These are phyloP conservation scores for Serendipita sp. DNA, from an alignment of 768 basidiomycete species.

Conservation along the genomic window DNA sequence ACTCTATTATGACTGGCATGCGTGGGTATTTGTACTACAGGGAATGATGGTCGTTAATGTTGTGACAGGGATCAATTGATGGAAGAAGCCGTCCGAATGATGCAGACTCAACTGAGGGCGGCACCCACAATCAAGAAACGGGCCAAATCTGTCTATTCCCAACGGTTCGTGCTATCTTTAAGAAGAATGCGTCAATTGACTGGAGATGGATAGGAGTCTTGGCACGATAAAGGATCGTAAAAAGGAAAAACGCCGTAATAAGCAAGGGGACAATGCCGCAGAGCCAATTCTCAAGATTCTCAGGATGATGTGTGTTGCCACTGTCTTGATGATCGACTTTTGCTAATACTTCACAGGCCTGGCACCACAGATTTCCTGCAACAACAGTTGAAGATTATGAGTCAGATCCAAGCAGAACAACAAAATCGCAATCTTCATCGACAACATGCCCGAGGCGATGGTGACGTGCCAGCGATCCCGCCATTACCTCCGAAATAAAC, in stretches of 20 bases:
- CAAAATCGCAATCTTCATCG: neutral
- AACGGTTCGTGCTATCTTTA: slow-evolving; percentile 27
- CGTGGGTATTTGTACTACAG: slow-evolving; percentile 31
- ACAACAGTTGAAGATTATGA: slow-evolving; percentile 70
- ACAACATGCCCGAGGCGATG: neutral
- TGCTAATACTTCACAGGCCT: slow-evolving; percentile 29
- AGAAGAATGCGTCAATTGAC: neutral
- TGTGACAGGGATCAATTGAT: slow-evolving; percentile 53
- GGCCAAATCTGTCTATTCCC: slow-evolving; percentile 80
- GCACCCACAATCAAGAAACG: slow-evolving; percentile 69
- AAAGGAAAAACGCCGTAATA: slow-evolving; percentile 74
- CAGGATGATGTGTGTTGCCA: slow-evolving; percentile 64
- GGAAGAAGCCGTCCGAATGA: slow-evolving; percentile 92
- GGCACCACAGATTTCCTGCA: slow-evolving; percentile 74
- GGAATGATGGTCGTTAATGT: neutral
- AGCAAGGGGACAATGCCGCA: slow-evolving; percentile 44
- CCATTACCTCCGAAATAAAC: neutral
- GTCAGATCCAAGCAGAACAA: slow-evolving; percentile 67
- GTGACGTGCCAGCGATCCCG: neutral
- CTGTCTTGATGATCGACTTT: neutral
- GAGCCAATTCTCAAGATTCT: slow-evolving; percentile 91
- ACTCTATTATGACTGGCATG: slow-evolving; percentile 91
- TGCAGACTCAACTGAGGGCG: slow-evolving; percentile 70
- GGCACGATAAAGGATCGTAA: slow-evolving; percentile 93
- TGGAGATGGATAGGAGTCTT: slow-evolving; percentile 38